Percentiles rank a stretch among this genome's conserved stretches.
phyloP scores from a whole-genome alignment of 2,329 filamentous ascomycete genomes.

The Nothopassalora personata region DNA sequence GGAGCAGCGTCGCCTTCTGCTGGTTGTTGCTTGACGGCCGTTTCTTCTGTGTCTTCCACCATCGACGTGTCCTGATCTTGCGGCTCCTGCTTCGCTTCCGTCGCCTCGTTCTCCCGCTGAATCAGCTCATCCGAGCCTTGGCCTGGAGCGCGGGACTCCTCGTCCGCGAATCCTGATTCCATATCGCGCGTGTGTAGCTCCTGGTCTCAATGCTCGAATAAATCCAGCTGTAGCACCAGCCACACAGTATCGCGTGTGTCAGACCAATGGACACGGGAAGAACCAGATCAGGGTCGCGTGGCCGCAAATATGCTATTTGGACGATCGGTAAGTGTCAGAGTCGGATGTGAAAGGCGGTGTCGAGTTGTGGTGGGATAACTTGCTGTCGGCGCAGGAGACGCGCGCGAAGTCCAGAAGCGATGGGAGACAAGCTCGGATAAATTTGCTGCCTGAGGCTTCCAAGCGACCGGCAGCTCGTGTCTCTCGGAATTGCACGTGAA shows the following conservation, averaged over 20 bases:
- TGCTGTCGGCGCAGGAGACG: not conserved
- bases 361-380: not conserved
- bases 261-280: not conserved
- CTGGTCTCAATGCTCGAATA: constrained; percentile 1
- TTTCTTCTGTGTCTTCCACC: constrained; percentile 27
- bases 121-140: constrained; percentile 34
- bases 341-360: not conserved
- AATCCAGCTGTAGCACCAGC: not conserved
- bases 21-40: constrained; percentile 16
- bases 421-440: not conserved
- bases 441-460: not conserved
- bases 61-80: constrained; percentile 32
- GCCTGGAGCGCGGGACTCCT: constrained; percentile 29
- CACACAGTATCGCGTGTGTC: not conserved
- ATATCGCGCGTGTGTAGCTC: constrained; percentile 3
- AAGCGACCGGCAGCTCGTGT: not conserved
- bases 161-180: constrained; percentile 26
- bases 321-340: not conserved
- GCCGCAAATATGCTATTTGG: not conserved
- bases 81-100: constrained; percentile 26
- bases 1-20: constrained; percentile 16
- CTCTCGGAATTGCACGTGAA: not conserved
- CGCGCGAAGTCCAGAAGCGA: not conserved
- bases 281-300: not conserved
- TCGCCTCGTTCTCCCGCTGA: constrained; percentile 31